Conservation (phyloP, 176 grass and related monocot genomes). For the Zoysia pacifica region DNA sequence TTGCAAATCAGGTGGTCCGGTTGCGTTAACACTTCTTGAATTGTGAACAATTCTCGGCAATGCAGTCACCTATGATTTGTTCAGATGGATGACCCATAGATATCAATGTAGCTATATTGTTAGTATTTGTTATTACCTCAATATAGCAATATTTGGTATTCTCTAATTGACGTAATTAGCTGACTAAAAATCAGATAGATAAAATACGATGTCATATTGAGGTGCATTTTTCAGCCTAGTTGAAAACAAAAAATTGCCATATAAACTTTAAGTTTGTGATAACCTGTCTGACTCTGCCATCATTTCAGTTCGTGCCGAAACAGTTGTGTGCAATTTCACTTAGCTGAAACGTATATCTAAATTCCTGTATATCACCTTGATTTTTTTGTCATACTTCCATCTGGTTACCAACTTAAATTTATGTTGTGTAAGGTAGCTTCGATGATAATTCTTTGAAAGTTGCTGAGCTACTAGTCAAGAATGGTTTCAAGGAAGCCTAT, state of each 20-base stretch:
- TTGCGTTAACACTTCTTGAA: not conserved
- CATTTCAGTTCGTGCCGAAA: not conserved
- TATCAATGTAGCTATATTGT: not conserved
- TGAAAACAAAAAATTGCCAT: not conserved
- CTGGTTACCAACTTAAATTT: constrained; percentile 44
- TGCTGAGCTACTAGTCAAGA: constrained; percentile 79
- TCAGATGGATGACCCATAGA: not conserved
- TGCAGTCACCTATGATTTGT: not conserved
- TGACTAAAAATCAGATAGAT: not conserved
- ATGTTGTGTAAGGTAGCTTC: constrained; percentile 90
- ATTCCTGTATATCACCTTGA: not conserved
- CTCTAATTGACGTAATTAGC: not conserved
- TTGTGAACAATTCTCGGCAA: not conserved
- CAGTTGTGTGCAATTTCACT: not conserved
- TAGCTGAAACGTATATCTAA: not conserved
- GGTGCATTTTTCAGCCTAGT: not conserved
- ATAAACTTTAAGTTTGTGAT: not conserved
- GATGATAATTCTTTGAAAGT: constrained; percentile 88
- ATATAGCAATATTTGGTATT: constrained; percentile 12
- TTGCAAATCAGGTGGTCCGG: not conserved
- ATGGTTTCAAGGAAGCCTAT: constrained; percentile 92
- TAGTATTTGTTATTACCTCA: not conserved
- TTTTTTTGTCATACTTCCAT: constrained; percentile 9
- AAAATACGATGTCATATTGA: not conserved
- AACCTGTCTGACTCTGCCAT: not conserved